A percentile compares a stretch with the other conserved stretches of the same genome.
These are phyloP conservation scores for Kazachstania sp. DNA, from an alignment of 1,139 yeast genomes.

Conservation along the genomic window DNA sequence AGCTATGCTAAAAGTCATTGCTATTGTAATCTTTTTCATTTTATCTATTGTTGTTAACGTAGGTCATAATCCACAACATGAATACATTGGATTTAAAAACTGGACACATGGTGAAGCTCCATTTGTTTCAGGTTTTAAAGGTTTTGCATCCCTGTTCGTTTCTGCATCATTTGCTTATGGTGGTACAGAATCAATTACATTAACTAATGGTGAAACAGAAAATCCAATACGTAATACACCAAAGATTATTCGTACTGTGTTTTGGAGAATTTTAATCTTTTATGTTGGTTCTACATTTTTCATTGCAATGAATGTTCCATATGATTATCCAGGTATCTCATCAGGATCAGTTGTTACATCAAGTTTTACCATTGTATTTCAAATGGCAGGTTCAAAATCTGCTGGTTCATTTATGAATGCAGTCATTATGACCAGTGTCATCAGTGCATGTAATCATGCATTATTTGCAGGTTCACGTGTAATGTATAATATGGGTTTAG, in stretches of 20 bases:
- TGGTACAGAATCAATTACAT: constrained; percentile 56
- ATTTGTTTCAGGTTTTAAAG: constrained; percentile 35
- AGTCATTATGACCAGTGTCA: constrained; percentile 42
- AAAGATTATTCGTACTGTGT: constrained; percentile 49
- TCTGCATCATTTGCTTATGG: constrained; percentile 64
- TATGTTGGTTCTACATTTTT: constrained; percentile 39
- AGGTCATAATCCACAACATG: constrained; percentile 36
- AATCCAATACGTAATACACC: constrained; percentile 54
- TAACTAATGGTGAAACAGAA: constrained; percentile 59
- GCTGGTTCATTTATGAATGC: constrained; percentile 45
- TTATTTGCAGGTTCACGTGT: constrained; percentile 44
- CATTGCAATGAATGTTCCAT: constrained; percentile 42
- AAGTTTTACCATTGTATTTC: constrained; percentile 59
- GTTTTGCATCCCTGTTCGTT: constrained; percentile 38
- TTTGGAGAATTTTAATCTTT: constrained; percentile 44
- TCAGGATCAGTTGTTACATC: constrained; percentile 44
- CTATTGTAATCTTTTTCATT: constrained; percentile 47
- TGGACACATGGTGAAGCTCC: constrained; percentile 44
- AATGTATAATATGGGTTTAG: constrained; percentile 39
- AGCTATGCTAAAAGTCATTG: constrained; percentile 50
- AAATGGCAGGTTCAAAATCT: constrained; percentile 39
- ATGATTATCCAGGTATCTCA: constrained; percentile 35
- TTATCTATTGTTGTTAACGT: constrained; percentile 41
- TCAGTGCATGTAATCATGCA: constrained; percentile 47
- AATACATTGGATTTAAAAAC: constrained; percentile 42